A percentile compares a stretch with the other conserved stretches of the same genome.
phyloP scores from a whole-genome alignment of 495 filamentous ascomycete species.

The Jackrogersella multiformis region DNA sequence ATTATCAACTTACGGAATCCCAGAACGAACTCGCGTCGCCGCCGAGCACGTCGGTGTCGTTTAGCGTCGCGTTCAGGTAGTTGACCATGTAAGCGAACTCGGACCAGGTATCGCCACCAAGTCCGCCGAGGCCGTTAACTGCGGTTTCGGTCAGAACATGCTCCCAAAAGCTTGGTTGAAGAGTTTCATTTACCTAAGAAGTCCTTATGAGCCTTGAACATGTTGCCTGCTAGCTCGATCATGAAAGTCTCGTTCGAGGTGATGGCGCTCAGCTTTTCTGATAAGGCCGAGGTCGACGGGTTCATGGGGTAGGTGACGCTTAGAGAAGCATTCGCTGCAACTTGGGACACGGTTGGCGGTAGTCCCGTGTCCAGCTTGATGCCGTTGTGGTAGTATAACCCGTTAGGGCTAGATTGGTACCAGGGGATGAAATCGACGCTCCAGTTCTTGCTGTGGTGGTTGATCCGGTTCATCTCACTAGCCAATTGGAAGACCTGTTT shows the following conservation, averaged over 20 bases:
- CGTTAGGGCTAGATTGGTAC: slow-evolving; percentile 64
- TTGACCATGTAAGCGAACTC: slow-evolving; percentile 70
- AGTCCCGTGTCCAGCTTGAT: slow-evolving; percentile 57
- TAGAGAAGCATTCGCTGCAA: slow-evolving; percentile 53
- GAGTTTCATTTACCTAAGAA: slow-evolving; percentile 46
- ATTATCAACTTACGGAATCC: slow-evolving; percentile 38
- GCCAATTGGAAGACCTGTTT: slow-evolving; percentile 66
- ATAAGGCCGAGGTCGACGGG: slow-evolving; percentile 51
- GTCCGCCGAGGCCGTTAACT: slow-evolving; percentile 48
- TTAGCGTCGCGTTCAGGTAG: slow-evolving; percentile 61
- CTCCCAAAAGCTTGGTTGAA: not conserved
- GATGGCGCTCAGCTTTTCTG: slow-evolving; percentile 44
- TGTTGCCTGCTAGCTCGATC: slow-evolving; percentile 62
- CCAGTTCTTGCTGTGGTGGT: slow-evolving; percentile 59
- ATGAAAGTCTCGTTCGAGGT: slow-evolving; percentile 43
- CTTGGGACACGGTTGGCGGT: slow-evolving; percentile 55
- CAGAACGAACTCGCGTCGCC: slow-evolving; percentile 45
- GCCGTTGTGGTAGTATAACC: slow-evolving; percentile 60
- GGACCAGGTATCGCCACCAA: slow-evolving; percentile 54
- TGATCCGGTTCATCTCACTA: slow-evolving; percentile 65
- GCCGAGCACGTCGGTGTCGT: slow-evolving; percentile 63
- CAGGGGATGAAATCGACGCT: slow-evolving; percentile 73
- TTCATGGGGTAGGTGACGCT: slow-evolving; percentile 30
- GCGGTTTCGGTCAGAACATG: slow-evolving; percentile 33
- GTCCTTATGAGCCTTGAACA: slow-evolving; percentile 71